A percentile compares a stretch with the other conserved stretches of the same genome.
Conservation (phyloP, 2,329 filamentous ascomycete genomes). For the Pseudogymnoascus pannorum region DNA sequence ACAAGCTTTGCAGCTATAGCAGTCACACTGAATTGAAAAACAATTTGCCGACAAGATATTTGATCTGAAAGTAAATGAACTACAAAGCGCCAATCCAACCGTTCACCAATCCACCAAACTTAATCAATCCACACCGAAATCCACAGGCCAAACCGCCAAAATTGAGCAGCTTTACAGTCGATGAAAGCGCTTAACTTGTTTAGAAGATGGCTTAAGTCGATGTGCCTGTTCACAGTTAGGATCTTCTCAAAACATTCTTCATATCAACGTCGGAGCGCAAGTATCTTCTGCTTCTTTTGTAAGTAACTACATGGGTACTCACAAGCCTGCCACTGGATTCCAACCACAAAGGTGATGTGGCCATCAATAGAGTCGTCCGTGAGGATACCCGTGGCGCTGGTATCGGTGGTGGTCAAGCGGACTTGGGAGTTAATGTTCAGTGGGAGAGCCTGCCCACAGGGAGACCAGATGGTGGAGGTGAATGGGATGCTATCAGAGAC, state of each 20-base stretch:
- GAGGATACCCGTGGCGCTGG: conserved; percentile 33
- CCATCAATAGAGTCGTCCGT: conserved; percentile 43
- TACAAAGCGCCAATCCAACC: background rate
- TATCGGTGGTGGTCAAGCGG: conserved; percentile 31
- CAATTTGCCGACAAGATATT: background rate
- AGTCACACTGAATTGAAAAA: background rate
- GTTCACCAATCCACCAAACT: background rate
- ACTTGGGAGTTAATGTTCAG: conserved; percentile 49
- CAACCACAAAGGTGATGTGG: conserved; percentile 36
- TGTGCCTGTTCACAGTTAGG: background rate
- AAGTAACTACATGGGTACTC: background rate
- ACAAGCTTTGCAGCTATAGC: background rate
- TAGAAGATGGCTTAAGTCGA: background rate
- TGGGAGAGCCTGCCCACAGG: conserved; percentile 41
- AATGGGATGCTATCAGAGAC: conserved; percentile 30
- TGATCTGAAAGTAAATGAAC: background rate
- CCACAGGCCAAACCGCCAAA: background rate
- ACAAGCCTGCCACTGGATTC: conserved; percentile 31
- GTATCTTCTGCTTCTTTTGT: background rate
- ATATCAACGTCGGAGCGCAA: background rate
- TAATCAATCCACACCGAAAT: background rate
- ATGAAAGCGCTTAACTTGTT: background rate
- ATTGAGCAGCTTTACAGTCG: background rate
- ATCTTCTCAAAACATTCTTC: background rate
- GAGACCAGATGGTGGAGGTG: conserved; percentile 43